phyloP scores from a whole-genome alignment of 192 early-diverging fungal genomes.

The Lunasporangiospora selenospora region DNA sequence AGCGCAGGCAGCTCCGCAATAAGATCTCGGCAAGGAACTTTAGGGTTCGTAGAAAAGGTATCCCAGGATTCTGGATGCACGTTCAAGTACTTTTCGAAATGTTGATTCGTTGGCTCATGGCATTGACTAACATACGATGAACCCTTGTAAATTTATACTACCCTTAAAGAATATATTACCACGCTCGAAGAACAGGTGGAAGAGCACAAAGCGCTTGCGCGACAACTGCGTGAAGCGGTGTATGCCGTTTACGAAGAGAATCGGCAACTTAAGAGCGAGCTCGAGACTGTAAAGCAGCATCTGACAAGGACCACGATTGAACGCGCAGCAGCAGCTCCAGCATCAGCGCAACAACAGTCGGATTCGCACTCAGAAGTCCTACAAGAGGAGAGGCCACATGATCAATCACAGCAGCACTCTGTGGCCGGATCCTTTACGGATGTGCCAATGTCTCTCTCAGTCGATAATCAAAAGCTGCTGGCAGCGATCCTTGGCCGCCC shows the following conservation, averaged over 20 bases:
- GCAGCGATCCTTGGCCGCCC: slow-evolving; percentile 15
- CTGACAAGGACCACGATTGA: slow-evolving; percentile 9
- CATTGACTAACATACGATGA: too few species aligned
- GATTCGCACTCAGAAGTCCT: too few species aligned
- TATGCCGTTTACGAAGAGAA: slow-evolving; percentile 30
- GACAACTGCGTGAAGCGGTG: slow-evolving; percentile 39
- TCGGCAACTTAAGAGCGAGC: slow-evolving; percentile 26
- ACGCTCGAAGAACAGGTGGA: slow-evolving; percentile 39
- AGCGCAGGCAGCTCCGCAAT: slow-evolving; percentile 84
- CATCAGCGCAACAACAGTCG: too few species aligned
- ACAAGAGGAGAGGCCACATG: too few species aligned
- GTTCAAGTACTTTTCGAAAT: too few species aligned
- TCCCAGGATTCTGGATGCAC: slow-evolving; percentile 1
- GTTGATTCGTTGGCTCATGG: too few species aligned
- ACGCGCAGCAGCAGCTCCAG: neutral
- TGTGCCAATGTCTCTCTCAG: slow-evolving; percentile 2
- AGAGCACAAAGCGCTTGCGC: slow-evolving; percentile 37
- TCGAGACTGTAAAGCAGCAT: slow-evolving; percentile 22
- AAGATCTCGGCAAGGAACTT: slow-evolving; percentile 90
- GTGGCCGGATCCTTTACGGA: too few species aligned
- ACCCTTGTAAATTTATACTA: too few species aligned
- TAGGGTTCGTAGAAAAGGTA: slow-evolving; percentile 80
- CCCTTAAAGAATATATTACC: slow-evolving; percentile 24
- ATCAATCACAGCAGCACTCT: neutral
- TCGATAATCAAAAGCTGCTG: slow-evolving; percentile 15